Base-by-base conservation (phyloP, 495 filamentous ascomycete genomes). In the Emericellopsis terricola region DNA sequence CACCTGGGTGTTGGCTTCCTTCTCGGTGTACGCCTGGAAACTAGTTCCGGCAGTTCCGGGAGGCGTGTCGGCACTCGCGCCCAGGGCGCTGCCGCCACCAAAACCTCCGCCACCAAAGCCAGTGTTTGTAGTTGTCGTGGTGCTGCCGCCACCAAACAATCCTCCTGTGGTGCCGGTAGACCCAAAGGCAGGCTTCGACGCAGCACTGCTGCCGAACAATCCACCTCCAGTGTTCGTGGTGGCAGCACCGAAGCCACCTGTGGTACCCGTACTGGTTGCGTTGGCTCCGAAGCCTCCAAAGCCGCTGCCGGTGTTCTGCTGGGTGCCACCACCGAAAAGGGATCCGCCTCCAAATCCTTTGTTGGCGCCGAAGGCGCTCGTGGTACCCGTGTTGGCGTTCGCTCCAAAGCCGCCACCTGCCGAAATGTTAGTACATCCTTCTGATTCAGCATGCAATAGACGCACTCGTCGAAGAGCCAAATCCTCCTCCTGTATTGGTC, bases 21-120 rank as follows among this genome's bases (percentile, higher is more conserved):
- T 96, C 55, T 97, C 89, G n/a, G 64, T 60, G 26, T 66, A 68
- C 1, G 83, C 57, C 29, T 65, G 59, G 56, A 94, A 97, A 5
- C 76, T 73, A 10, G 58, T 53, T 15, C 75, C 69, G 13, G 69
- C 82, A 5, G 91, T 97, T 33, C 89, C 66, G 28, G 62, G 62
- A 35, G 64, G 63, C 34, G 75, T 61, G 45, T 59, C 56, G 42
- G 68, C 44, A 40, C 46, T 52, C 13, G 48, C 50, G 14, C 56
- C 57, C 9, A 56, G 50, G 34, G 60, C 57, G 21, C 45, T 51
- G 0, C 57, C 46, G 17, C 60, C 47, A 6, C 70, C 69, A 41
- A 38, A 38, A 9, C 10, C 27, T 19, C 31, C 31, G 28, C 47
- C 42, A 31, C 53, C 51, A 27, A 32, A 38, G 34, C 68, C 63